A percentile compares a stretch with the other conserved stretches of the same genome.
Evolutionary conservation across 1,139 yeast species (phyloP).

Genomic region (Taphrina confusa): DNA sequence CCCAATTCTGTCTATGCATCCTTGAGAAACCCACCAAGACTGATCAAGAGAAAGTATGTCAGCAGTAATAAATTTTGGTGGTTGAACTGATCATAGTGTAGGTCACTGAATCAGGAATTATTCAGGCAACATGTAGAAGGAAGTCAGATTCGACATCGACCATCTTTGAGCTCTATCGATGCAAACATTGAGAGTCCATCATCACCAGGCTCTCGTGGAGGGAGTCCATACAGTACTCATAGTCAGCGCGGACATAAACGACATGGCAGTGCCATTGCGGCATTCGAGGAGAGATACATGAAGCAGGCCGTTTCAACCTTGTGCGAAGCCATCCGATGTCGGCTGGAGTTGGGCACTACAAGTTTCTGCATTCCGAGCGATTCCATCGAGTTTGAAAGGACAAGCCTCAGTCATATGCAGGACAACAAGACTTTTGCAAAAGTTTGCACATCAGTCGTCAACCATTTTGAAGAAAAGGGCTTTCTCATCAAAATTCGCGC

Average conservation of each 20-base stretch:
- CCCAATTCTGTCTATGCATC: not conserved
- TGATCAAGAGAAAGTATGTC: not conserved
- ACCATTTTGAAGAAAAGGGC: not conserved
- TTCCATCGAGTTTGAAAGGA: conserved; percentile 9
- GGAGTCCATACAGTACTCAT: not conserved
- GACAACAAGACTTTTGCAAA: not conserved
- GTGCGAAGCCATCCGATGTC: not conserved
- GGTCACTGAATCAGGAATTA: conserved; percentile 3
- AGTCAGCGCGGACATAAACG: not conserved
- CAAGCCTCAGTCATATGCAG: conserved; percentile 6
- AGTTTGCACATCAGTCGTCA: not conserved
- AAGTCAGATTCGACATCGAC: not conserved
- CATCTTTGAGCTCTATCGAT: not conserved
- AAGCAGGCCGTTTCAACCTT: not conserved
- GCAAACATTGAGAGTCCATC: conserved; percentile 5
- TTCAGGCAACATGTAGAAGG: not conserved
- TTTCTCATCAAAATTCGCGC: not conserved
- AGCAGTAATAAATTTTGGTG: not conserved
- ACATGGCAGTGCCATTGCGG: conserved; percentile 3
- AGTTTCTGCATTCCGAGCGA: conserved; percentile 4
- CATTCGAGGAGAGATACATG: not conserved
- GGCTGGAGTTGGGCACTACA: not conserved
- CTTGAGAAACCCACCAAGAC: not conserved
- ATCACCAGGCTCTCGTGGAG: not conserved
- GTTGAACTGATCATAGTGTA: not conserved